Base-by-base conservation (phyloP, 805 yeast species). In the Saturnispora gosingensis region DNA sequence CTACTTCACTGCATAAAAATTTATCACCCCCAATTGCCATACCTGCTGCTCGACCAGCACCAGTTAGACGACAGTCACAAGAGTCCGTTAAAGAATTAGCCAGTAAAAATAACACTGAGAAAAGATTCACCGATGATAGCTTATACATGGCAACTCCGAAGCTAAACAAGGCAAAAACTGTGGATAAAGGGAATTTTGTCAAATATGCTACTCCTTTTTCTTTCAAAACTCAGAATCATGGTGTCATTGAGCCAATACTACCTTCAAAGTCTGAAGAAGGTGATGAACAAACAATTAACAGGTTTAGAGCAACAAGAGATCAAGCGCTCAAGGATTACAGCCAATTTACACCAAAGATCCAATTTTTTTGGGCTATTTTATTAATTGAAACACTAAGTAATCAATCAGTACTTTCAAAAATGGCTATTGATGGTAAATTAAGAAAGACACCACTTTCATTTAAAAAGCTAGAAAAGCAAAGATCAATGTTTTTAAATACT, bases 291-390 rank as follows among this genome's bases (percentile, higher is more conserved):
- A 45, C 59, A 1, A 58, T 68, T 20, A 46, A 48, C 13, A 59
- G 63, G n/a, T 72, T 72, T 48, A 58, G 58, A 15, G 51, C 47
- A 4, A 54, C 61, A 4, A 63, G 72, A 51, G 64, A 67, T 2
- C 52, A 55, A 15, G 72, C 74, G 1, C 58, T 69, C 45, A 56
- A 54, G 18, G 74, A 72, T 53, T 68, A 67, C 50, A 60, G 63
- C 46, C 54, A 50, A 11, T 77, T 76, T 54, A 71, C 77, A 7
- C 77, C 83, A 0, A 67, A 62, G 5, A 64, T 78, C n/a, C 89
- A 83, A 64, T 69, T 83, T 52, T 73, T 72, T 45, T 81, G 83
- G 78, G 84, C 86, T n/a, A 75, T 77, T 54, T 68, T 72, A 15
- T 65, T 84, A 30, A 64, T 82, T 22, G 81, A 76, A 55, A 75